Evolutionary conservation across 768 basidiomycete species (phyloP).

Genomic region (Cantharellus anzutake): DNA sequence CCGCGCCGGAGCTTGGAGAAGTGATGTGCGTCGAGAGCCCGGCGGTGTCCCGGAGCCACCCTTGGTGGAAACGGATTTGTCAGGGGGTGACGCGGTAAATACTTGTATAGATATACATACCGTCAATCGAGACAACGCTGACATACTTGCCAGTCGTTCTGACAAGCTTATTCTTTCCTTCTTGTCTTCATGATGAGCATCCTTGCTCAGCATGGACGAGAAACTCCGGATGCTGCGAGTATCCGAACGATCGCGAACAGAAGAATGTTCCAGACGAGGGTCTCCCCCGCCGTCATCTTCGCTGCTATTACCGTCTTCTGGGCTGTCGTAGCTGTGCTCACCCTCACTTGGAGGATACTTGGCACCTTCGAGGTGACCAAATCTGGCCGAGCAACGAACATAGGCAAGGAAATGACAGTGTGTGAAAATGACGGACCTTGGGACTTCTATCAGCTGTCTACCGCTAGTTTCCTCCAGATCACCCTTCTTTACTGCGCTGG

Average conservation of each 20-base stretch:
- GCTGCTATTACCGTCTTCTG: constrained; percentile 16
- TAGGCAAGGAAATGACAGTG: constrained; percentile 1
- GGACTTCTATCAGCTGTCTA: constrained; percentile 38
- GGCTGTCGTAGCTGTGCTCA: neutral
- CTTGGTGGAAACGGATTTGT: neutral
- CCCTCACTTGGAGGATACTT: constrained; percentile 10
- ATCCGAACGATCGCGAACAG: constrained; percentile 25
- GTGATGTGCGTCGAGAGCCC: constrained; percentile 18
- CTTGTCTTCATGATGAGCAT: constrained; percentile 11
- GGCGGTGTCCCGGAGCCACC: constrained; percentile 13
- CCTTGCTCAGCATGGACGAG: constrained; percentile 55
- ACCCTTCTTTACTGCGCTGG: constrained; percentile 43
- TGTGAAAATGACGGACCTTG: constrained; percentile 13
- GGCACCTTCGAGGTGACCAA: constrained; percentile 7
- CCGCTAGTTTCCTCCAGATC: constrained; percentile 21
- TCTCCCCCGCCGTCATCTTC: constrained; percentile 21
- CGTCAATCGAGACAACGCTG: constrained; percentile 26
- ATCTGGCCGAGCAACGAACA: neutral
- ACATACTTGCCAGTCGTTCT: constrained; percentile 66
- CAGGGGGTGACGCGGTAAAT: neutral
- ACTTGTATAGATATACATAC: neutral
- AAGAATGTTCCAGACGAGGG: constrained; percentile 5
- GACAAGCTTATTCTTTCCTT: constrained; percentile 48
- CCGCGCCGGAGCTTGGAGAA: constrained; percentile 2
- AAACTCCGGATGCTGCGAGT: constrained; percentile 69